Conservation (phyloP, 1,284 basidiomycete genomes). For the Malassezia globosa region DNA sequence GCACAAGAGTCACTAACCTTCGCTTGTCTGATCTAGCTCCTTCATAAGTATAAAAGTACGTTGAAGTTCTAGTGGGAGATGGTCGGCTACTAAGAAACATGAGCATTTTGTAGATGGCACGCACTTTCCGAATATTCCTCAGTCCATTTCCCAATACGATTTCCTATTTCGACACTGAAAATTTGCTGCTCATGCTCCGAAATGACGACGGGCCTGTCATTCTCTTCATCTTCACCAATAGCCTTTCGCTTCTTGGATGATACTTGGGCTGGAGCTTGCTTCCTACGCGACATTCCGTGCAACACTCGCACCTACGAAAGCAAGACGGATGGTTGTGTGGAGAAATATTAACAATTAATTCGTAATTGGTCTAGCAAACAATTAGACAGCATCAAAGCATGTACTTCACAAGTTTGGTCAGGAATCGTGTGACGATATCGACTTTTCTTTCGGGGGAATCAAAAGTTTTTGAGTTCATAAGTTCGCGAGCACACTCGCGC, state of each 20-base stretch:
- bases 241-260: too few species aligned
- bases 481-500: conserved; percentile 47
- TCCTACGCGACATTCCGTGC: too few species aligned
- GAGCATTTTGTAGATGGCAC: not conserved
- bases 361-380: too few species aligned
- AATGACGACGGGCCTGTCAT: conserved; percentile 5
- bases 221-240: too few species aligned
- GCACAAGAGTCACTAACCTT: not conserved
- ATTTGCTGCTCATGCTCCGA: conserved; percentile 4
- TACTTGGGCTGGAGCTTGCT: too few species aligned
- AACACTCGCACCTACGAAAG: too few species aligned
- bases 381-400: too few species aligned
- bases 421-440: conserved; percentile 51
- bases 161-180: conserved; percentile 20
- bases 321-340: too few species aligned
- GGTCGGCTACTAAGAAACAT: conserved; percentile 61
- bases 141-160: conserved; percentile 28
- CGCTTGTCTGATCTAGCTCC: conserved; percentile 57
- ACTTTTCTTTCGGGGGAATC: conserved; percentile 56
- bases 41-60: conserved; percentile 65
- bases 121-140: conserved; percentile 42
- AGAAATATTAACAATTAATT: too few species aligned
- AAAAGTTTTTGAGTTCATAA: conserved; percentile 51
- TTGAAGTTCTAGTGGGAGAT: conserved; percentile 70
- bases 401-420: conserved; percentile 32